Percentiles rank a stretch among this genome's conserved stretches.
Conservation (phyloP, 192 early-diverging fungal genomes). For the Gonapodya prolifera region DNA sequence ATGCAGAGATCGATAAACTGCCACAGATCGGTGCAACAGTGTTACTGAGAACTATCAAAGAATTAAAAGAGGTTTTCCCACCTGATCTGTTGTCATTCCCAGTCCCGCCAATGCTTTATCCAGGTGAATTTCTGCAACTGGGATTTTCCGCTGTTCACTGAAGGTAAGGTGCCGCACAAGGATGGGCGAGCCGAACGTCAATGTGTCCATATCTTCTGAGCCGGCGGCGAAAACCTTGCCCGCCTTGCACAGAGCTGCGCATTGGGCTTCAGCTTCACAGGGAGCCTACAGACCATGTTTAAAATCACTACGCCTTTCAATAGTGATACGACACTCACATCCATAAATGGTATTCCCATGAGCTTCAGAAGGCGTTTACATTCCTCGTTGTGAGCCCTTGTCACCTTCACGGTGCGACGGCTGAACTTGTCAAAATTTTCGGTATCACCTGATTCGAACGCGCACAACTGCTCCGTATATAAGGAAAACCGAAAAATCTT, state of each 20-base stretch:
- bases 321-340: slow-evolving; percentile 31
- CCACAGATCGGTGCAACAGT: not conserved
- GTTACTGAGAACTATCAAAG: not conserved
- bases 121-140: slow-evolving; percentile 77
- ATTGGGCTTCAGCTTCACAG: slow-evolving; percentile 96
- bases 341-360: slow-evolving; percentile 88
- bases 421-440: slow-evolving; percentile 78
- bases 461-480: too few relatives aligned
- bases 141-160: slow-evolving; percentile 77
- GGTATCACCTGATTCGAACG: slow-evolving; percentile 31
- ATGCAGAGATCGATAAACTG: slow-evolving; percentile 98
- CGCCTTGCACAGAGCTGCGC: slow-evolving; percentile 75
- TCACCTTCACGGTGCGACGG: slow-evolving; percentile 81
- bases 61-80: slow-evolving; percentile 13
- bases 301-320: not conserved
- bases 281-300: slow-evolving; percentile 49
- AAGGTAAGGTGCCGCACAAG: slow-evolving; percentile 86
- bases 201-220: slow-evolving; percentile 98
- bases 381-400: slow-evolving; percentile 84
- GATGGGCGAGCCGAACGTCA: slow-evolving; percentile 83
- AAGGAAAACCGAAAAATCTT: not conserved
- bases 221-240: slow-evolving; percentile 92
- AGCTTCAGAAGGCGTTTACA: slow-evolving; percentile 73
- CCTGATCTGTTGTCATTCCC: slow-evolving; percentile 56
- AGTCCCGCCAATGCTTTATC: slow-evolving; percentile 72